A percentile compares a stretch with the other conserved stretches of the same genome.
phyloP scores from a whole-genome alignment of 148 eudicot species.

The Amaranthus palmeri region DNA sequence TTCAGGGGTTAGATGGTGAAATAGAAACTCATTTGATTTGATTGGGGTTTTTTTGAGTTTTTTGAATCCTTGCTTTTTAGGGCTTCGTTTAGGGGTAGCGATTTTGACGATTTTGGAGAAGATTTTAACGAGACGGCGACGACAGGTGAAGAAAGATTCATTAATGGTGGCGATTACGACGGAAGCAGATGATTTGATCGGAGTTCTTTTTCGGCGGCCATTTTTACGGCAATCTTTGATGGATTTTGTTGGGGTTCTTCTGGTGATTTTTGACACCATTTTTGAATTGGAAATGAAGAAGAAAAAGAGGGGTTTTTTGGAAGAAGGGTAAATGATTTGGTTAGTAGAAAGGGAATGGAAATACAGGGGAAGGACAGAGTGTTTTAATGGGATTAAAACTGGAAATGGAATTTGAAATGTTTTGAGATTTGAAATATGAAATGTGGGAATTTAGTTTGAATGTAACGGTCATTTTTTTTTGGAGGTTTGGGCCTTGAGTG shows the following conservation, averaged over 20 bases:
- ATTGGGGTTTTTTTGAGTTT: conserved; percentile 28
- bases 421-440: neutral
- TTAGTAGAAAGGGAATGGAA: neutral
- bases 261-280: conserved; percentile 71
- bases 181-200: conserved; percentile 38
- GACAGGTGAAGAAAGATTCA: conserved; percentile 57
- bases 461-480: neutral
- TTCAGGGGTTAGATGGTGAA: neutral
- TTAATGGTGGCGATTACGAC: conserved; percentile 47
- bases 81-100: conserved; percentile 48
- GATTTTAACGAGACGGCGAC: conserved; percentile 63
- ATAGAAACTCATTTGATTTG: neutral
- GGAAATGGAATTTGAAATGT: neutral
- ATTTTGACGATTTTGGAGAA: conserved; percentile 59
- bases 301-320: conserved; percentile 15
- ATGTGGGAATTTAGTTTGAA: neutral
- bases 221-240: conserved; percentile 34
- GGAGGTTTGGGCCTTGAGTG: too few species aligned
- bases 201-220: conserved; percentile 31
- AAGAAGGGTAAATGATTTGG: neutral
- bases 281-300: conserved; percentile 11
- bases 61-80: conserved; percentile 43
- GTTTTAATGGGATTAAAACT: neutral
- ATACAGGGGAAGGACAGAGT: neutral
- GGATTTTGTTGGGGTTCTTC: conserved; percentile 61